Conservation (phyloP, 192 early-diverging fungal genomes). For the Geranomyces variabilis region DNA sequence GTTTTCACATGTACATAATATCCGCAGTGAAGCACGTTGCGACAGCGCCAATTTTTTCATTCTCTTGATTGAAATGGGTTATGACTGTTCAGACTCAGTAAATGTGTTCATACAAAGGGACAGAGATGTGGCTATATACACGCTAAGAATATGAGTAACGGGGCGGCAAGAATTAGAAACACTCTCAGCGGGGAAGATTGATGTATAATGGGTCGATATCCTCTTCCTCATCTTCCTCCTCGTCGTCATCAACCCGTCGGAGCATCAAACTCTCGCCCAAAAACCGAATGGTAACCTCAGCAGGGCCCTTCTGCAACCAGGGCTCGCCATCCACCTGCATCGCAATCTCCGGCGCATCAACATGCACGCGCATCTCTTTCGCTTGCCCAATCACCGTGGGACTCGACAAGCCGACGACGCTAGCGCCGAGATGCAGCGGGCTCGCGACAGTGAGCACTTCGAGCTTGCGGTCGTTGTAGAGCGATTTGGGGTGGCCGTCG, state of each 20-base stretch:
- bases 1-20: too few species aligned
- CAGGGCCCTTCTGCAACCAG: constrained; percentile 38
- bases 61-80: too few species aligned
- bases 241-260: constrained; percentile 15
- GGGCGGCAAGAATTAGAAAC: too few species aligned
- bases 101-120: too few species aligned
- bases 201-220: neutral
- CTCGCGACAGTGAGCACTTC: constrained; percentile 37
- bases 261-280: constrained; percentile 32
- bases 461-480: constrained; percentile 30
- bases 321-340: constrained; percentile 48
- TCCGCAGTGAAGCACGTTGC: too few species aligned
- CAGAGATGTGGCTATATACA: too few species aligned
- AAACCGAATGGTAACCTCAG: constrained; percentile 24
- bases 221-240: constrained; percentile 5
- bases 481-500: constrained; percentile 28
- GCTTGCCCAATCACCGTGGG: constrained; percentile 38
- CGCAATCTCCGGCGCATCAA: constrained; percentile 27
- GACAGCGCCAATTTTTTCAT: too few species aligned
- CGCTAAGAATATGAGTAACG: too few species aligned
- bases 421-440: constrained; percentile 37
- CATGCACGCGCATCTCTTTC: constrained; percentile 4
- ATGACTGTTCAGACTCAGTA: too few species aligned
- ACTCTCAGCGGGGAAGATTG: too few species aligned
- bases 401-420: constrained; percentile 30